A percentile compares a stretch with the other conserved stretches of the same genome.
phyloP scores from a whole-genome alignment of 2,329 filamentous ascomycete species.

The Lojkania enalia region DNA sequence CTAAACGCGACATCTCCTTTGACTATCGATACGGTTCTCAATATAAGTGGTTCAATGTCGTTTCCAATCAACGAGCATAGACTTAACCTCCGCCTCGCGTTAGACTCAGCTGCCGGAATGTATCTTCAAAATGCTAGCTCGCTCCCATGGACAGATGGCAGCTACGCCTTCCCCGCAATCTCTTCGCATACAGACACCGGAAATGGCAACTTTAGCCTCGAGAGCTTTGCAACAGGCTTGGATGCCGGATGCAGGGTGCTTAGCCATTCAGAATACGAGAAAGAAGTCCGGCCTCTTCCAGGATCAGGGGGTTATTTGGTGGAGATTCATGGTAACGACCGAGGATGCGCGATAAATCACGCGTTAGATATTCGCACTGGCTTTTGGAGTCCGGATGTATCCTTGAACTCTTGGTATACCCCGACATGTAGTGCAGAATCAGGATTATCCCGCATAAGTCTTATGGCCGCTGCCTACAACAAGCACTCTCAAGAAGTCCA shows the following conservation, averaged over 20 bases:
- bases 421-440: constrained; percentile 2
- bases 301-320: too few relatives aligned
- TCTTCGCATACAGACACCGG: neutral
- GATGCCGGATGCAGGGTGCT: neutral
- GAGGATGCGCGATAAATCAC: neutral
- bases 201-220: neutral
- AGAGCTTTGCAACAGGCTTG: neutral
- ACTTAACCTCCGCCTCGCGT: constrained; percentile 1
- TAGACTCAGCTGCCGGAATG: constrained; percentile 6
- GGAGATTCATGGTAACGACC: constrained; percentile 2
- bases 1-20: constrained; percentile 3
- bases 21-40: constrained; percentile 4
- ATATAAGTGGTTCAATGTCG: neutral
- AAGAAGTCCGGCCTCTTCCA: neutral
- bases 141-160: constrained; percentile 2
- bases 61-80: too few relatives aligned
- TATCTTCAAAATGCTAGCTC: constrained; percentile 7
- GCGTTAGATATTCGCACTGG: neutral
- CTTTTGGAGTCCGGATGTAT: constrained; percentile 1
- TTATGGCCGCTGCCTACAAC: constrained; percentile 6
- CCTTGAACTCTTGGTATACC: neutral
- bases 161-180: constrained; percentile 5
- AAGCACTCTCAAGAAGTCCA: constrained; percentile 2
- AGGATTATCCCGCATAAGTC: constrained; percentile 6
- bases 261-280: neutral